Evolutionary conservation across 495 filamentous ascomycete species (phyloP), one percentile per base, ranked within the genome.

Genomic region (Baudoinia panamericana): DNA sequence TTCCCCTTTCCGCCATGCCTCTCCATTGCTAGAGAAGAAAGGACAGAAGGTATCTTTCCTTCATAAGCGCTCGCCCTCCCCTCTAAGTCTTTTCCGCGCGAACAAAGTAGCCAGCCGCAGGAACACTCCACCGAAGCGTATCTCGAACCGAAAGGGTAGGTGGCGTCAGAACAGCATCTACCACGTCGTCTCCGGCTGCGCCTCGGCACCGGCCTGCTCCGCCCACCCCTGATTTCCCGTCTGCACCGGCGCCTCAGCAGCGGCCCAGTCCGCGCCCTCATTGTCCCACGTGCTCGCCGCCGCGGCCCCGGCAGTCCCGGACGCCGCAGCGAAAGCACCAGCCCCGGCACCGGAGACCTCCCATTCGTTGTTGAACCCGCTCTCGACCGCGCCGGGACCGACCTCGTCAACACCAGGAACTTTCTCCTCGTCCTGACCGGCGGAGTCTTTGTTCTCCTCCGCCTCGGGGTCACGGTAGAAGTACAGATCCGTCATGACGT

Each of bases 391-490:
- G 55, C 64, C 73, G 47, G 81, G 52, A 55, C 80, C 85, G 57
- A 82, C 81, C 68, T 95, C 87, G 54, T 95, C 90, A 45, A 71
- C 79, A 57, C 74, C 75, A 34, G 82, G 71, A 44, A 71, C 68
- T 71, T 79, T 78, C 41, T 53, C 52, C 59, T 67, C 63, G 41
- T 67, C 64, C 34, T 53, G 43, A 45, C 53, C 60, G 19, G 60
- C 50, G 16, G 51, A 31, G 60, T 94, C 86, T 77, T 93, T 92
- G 68, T 84, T 81, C 72, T 83, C 86, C 75, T 95, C 86, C 51
- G 90, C 86, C 71, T 97, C 90, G 45, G 90, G 90, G 64, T 97
- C 90, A 65, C 90, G 92, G 81, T 97, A 97, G 77, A 97, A 97
- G 84, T 97, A 97, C 53, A 97, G 76, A 79, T 97, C 90, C 54